Conservation (phyloP, 1,284 basidiomycete species). For the Trichosporon inkin region DNA sequence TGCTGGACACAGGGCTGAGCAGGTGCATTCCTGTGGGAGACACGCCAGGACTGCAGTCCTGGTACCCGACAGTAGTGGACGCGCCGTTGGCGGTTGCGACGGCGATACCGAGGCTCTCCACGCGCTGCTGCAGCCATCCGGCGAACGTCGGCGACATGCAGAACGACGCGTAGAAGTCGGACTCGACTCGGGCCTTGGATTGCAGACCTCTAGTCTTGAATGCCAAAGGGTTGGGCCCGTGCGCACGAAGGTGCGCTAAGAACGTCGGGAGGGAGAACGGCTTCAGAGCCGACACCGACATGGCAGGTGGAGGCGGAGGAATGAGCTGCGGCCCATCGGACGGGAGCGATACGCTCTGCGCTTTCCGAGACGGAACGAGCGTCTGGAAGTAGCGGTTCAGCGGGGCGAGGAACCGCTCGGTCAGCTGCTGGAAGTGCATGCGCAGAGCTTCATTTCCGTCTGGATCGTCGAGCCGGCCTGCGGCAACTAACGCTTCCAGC, state of each 20-base stretch:
- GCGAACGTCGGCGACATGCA: conserved; percentile 47
- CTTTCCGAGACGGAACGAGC: conserved; percentile 59
- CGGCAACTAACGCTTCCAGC: conserved; percentile 40
- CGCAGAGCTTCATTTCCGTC: conserved; percentile 63
- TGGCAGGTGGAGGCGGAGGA: conserved; percentile 12
- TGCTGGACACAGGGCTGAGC: background rate
- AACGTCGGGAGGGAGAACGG: conserved; percentile 77
- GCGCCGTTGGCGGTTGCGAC: conserved; percentile 20
- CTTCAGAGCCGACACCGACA: conserved; percentile 52
- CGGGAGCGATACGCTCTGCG: conserved; percentile 7
- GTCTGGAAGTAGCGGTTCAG: conserved; percentile 90
- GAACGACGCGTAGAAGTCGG: conserved; percentile 49
- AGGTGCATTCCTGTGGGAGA: conserved; percentile 1
- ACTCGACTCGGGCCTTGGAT: conserved; percentile 45
- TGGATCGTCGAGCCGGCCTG: conserved; percentile 44
- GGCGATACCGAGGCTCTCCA: conserved; percentile 36
- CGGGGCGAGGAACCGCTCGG: conserved; percentile 83
- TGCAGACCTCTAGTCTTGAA: conserved; percentile 57
- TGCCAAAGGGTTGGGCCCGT: conserved; percentile 67
- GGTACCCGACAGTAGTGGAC: background rate
- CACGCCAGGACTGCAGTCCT: background rate
- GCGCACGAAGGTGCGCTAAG: conserved; percentile 71
- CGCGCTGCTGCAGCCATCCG: conserved; percentile 41
- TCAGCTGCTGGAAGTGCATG: conserved; percentile 80
- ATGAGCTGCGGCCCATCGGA: background rate